Base-by-base conservation (phyloP, 2,329 filamentous ascomycete species). In the Claviceps cyperi region DNA sequence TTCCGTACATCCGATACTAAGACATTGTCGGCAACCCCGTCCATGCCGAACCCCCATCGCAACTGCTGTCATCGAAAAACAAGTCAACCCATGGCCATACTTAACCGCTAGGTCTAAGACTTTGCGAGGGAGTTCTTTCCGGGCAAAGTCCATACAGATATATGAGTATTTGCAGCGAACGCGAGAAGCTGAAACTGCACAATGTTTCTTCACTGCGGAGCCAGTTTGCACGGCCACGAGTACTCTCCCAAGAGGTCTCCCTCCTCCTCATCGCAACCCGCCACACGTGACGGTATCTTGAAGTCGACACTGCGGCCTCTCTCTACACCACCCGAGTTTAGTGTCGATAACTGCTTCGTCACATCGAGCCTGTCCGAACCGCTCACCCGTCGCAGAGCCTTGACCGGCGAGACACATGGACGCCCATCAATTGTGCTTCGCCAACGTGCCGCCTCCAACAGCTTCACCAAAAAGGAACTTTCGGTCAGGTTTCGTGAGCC, bases 201-300 rank as follows among this genome's bases (percentile, higher is more conserved):
- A 22, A 80, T 81, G 77, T 77, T 80, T 59, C 65, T 80, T 36
- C 77, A 80, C 58, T 69, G 75, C 17, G 77, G 75, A 44, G 77
- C 77, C 47, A 74, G 76, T 63, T 67, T 80, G 19, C 76, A 80
- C 59, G 77, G 76, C 60, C 77, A 80, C 59, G 76, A 80, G 59
- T 80, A 75, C 57, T 77, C 75, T 32, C 62, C 64, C 51, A 63
- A 64, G 43, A 58, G 63, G 49, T 51, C 62, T 22, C 56, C 63
- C 4, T 40, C 50, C n/a, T 49, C 40, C 15, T 59, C 60, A 39
- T 55, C 63, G 50, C 64, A 62, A 54, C 61, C 63, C 40, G 58
- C 61, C 22, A 61, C 57, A 54, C 67, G 66, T 40, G 60, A 66
- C n/a, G 63, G 68, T 11, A 64, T 73, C 5, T 55, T 75, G 37